These are phyloP conservation scores for Lyophyllum semitale DNA, from an alignment of 768 basidiomycete species.

Conservation along the genomic window DNA sequence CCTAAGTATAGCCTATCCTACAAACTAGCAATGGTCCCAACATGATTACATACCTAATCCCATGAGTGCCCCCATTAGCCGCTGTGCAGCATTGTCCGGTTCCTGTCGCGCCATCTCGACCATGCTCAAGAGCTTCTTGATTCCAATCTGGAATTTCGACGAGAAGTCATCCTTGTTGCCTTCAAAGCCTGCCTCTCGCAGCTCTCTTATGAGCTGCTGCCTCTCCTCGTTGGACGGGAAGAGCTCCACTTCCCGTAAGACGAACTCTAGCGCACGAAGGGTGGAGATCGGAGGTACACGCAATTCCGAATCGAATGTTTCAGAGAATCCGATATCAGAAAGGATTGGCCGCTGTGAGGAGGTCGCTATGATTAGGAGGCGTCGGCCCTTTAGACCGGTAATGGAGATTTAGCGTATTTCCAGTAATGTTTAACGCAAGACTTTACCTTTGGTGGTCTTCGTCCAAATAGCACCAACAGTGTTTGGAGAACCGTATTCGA, in stretches of 20 bases:
- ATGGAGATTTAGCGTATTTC: background rate
- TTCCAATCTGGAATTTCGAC: conserved; percentile 73
- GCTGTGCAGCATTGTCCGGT: conserved; percentile 76
- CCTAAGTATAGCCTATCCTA: background rate
- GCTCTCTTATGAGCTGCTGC: conserved; percentile 58
- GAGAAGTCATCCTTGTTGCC: conserved; percentile 45
- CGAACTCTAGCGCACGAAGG: conserved; percentile 69
- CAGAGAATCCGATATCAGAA: conserved; percentile 84
- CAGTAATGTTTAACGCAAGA: background rate
- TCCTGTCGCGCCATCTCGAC: conserved; percentile 98
- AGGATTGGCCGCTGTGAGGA: conserved; percentile 87
- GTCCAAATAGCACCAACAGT: conserved; percentile 82
- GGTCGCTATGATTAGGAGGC: conserved; percentile 89
- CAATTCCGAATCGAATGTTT: conserved; percentile 86
- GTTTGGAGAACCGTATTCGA: conserved; percentile 93
- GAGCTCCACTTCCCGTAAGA: conserved; percentile 78
- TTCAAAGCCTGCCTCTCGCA: conserved; percentile 73
- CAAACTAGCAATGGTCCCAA: background rate
- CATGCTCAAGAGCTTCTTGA: conserved; percentile 90
- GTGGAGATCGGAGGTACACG: conserved; percentile 80
- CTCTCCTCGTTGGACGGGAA: conserved; percentile 63
- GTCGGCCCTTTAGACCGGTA: conserved; percentile 68
- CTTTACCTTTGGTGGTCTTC: conserved; percentile 90
- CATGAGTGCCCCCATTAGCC: conserved; percentile 66
- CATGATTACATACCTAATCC: conserved; percentile 41